A percentile compares a stretch with the other conserved stretches of the same genome.
Evolutionary conservation across 1,284 basidiomycete species (phyloP).

Genomic region (Moesziomyces sp.): DNA sequence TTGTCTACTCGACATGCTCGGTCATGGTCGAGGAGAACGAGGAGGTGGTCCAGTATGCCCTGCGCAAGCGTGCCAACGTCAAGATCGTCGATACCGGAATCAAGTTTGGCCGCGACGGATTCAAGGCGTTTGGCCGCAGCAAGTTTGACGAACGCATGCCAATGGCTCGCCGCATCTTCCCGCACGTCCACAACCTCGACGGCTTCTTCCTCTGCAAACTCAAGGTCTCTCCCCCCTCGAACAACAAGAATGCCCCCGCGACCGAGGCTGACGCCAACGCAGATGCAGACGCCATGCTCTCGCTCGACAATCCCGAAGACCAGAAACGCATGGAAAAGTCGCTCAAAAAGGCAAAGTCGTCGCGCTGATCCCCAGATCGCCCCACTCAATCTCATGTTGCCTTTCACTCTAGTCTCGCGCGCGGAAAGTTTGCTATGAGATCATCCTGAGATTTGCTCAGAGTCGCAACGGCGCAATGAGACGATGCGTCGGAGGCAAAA

Average conservation of each 20-base stretch:
- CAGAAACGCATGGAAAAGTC: slow-evolving; percentile 47
- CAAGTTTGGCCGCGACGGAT: slow-evolving; percentile 92
- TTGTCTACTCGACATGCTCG: slow-evolving; percentile 99
- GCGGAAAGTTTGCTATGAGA: too few species aligned
- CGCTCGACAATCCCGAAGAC: slow-evolving; percentile 42
- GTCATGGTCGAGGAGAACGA: slow-evolving; percentile 99
- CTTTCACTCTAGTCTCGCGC: too few species aligned
- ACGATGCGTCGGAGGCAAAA: too few species aligned
- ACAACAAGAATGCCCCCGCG: slow-evolving; percentile 10
- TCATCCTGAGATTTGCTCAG: too few species aligned
- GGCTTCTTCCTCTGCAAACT: slow-evolving; percentile 99
- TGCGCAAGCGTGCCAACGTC: slow-evolving; percentile 93
- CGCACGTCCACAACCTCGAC: slow-evolving; percentile 77
- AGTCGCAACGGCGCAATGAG: too few species aligned
- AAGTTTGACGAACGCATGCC: slow-evolving; percentile 81
- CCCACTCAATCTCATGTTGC: neutral
- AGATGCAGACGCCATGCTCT: slow-evolving; percentile 12
- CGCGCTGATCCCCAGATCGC: slow-evolving; percentile 6
- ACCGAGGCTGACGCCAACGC: slow-evolving; percentile 1
- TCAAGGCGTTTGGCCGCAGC: slow-evolving; percentile 89
- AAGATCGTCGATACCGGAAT: slow-evolving; percentile 93
- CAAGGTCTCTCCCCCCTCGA: slow-evolving; percentile 74
- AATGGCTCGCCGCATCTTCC: slow-evolving; percentile 61
- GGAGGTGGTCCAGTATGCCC: slow-evolving; percentile 96
- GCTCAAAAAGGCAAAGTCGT: slow-evolving; percentile 35